Percentiles rank a stretch among this genome's conserved stretches.
These are phyloP conservation scores for Bipolaris bicolor DNA, from an alignment of 2,329 filamentous ascomycete species.

Conservation along the genomic window DNA sequence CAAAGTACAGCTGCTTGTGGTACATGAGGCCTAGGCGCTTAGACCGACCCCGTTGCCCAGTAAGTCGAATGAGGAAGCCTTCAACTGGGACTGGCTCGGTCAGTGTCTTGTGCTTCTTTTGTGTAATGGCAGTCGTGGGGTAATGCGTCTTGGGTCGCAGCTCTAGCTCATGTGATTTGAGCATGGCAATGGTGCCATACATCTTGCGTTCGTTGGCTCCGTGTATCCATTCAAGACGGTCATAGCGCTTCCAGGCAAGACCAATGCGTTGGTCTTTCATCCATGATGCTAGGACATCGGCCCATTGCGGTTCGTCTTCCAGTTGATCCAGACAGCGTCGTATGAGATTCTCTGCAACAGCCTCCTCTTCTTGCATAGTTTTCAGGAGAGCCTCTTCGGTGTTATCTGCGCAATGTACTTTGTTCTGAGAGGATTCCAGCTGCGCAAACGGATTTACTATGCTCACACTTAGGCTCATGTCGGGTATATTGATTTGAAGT, in stretches of 20 bases:
- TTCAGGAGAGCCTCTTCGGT: conserved; percentile 54
- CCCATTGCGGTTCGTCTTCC: conserved; percentile 63
- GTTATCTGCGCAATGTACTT: conserved; percentile 52
- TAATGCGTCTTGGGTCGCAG: conserved; percentile 70
- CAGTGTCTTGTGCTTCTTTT: conserved; percentile 51
- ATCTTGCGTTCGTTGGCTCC: conserved; percentile 70
- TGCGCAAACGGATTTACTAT: conserved; percentile 66
- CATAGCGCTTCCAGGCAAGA: conserved; percentile 72
- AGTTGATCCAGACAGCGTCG: conserved; percentile 65
- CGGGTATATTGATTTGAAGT: conserved; percentile 67
- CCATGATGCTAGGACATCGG: conserved; percentile 65
- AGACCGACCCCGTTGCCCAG: conserved; percentile 66
- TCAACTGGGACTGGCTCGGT: conserved; percentile 68
- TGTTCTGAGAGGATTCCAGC: conserved; percentile 53
- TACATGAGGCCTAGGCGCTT: conserved; percentile 65
- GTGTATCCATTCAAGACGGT: conserved; percentile 71
- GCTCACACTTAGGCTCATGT: conserved; percentile 64
- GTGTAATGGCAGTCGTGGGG: conserved; percentile 56
- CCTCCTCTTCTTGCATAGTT: conserved; percentile 59
- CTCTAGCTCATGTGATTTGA: conserved; percentile 69
- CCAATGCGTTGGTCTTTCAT: conserved; percentile 64
- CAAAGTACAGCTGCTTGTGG: conserved; percentile 70
- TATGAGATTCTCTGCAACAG: conserved; percentile 63
- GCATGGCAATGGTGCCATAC: conserved; percentile 73
- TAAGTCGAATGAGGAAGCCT: conserved; percentile 69